Evolutionary conservation across 2,329 filamentous ascomycete species (phyloP), one percentile per base, ranked within the genome.

Genomic region (Laburnicola sp.): DNA sequence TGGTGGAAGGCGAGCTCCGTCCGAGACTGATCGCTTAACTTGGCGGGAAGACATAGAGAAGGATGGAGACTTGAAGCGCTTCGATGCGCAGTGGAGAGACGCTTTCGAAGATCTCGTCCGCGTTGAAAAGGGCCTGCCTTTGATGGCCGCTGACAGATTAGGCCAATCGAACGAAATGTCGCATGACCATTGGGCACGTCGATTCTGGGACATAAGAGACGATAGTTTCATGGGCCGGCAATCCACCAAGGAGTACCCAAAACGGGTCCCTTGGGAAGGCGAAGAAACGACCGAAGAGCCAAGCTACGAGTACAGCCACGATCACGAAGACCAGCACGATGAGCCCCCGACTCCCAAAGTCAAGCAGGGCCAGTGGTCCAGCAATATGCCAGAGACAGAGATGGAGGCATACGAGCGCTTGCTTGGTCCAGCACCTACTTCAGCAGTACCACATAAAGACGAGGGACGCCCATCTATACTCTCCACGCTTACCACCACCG

Each of bases 91-190:
- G 28, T 84, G 82, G 82, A 75, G 80, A 11, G 78, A 80, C 44
- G 82, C 83, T 0, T 85, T 83, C 57, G 82, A 85, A 59, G 83
- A 86, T 58, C 74, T 86, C 7, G 57, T 85, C 11, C 75, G 75
- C 41, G 70, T 80, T 4, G 53, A 64, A 35, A 50, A 57, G 22
- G 56, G 60, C 10, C 35, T 42, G 10, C 46, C 54, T 23, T 48
- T 64, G 16, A 61, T 63, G 3, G 49, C 58, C 4, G 1, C 32
- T 9, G 41, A 56, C 7, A 27, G 50, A 21, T 37, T 63, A 3
- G 60, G 60, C 1, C 34, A 54, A 11, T 55, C 56, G 6, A 44
- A 44, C 7, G 42, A 55, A 8, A 37, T 54, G 30, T 26, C 51
- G 7, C 56, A 58, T 23, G 32, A 53, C 16, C 37, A 51, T n/a